Percentiles rank a stretch among this genome's conserved stretches.
phyloP scores from a whole-genome alignment of 2,329 filamentous ascomycete genomes.

The Dactylellina leptospora region DNA sequence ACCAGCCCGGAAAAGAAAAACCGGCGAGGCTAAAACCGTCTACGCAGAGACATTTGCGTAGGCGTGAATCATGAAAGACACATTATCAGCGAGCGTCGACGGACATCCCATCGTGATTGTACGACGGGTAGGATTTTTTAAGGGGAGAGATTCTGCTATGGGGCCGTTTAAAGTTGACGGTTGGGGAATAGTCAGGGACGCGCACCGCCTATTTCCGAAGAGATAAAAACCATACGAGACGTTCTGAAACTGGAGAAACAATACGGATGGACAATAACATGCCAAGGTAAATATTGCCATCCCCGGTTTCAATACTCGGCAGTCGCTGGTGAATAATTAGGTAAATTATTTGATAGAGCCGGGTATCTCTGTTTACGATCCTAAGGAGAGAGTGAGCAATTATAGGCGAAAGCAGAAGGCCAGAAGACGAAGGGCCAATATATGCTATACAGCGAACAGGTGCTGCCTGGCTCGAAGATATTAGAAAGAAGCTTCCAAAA shows the following conservation, averaged over 20 bases:
- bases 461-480: conserved; percentile 6
- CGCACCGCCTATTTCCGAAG: neutral
- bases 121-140: too few relatives aligned
- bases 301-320: neutral
- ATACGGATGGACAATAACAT: neutral
- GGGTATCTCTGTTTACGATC: too few relatives aligned
- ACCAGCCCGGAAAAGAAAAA: conserved; percentile 10
- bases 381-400: too few relatives aligned
- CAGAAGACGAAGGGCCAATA: conserved; percentile 13
- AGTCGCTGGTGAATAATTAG: too few relatives aligned
- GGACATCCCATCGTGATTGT: too few relatives aligned
- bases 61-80: neutral
- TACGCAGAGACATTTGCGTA: neutral
- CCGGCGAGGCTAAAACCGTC: neutral
- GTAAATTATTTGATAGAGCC: too few relatives aligned
- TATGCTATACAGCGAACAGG: conserved; percentile 17
- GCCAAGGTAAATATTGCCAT: neutral
- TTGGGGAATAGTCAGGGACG: conserved; percentile 1
- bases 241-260: conserved; percentile 45
- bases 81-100: conserved; percentile 1
- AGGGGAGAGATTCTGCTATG: too few relatives aligned
- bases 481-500: conserved; percentile 1
- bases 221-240: conserved; percentile 42
- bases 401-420: conserved; percentile 27
- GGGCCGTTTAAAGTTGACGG: neutral